Percentiles rank a stretch among this genome's conserved stretches.
Evolutionary conservation across 208 protist species (phyloP).

Genomic region (Balamuthia mandrillaris): DNA sequence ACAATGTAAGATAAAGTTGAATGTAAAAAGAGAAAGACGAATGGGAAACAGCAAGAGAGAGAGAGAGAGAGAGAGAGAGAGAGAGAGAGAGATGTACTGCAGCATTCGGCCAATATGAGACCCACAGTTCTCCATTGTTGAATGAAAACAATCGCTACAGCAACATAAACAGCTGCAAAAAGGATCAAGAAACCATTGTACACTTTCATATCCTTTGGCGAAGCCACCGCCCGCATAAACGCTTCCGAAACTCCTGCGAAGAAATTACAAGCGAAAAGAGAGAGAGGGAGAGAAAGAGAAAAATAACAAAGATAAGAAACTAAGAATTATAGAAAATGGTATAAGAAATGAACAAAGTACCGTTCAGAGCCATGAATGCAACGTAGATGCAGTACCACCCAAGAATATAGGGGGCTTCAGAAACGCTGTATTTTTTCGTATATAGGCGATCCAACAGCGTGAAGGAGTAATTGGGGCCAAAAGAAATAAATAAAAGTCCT

Average conservation of each 20-base stretch:
- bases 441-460: not conserved
- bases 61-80: not conserved
- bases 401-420: not conserved
- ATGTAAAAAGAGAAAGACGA: too few species aligned
- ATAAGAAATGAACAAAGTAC: not conserved
- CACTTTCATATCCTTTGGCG: not conserved
- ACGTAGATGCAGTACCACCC: conserved; percentile 7
- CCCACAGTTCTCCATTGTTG: not conserved
- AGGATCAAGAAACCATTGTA: not conserved
- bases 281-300: too few species aligned
- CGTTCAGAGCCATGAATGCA: not conserved
- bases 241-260: conserved; percentile 3
- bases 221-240: not conserved
- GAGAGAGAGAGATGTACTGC: not conserved
- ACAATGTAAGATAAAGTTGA: not conserved
- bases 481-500: not conserved
- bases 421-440: not conserved
- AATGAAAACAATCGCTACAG: not conserved
- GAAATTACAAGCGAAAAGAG: too few species aligned
- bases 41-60: not conserved
- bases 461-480: conserved; percentile 5
- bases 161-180: not conserved
- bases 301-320: not conserved
- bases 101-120: not conserved
- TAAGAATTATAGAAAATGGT: not conserved